phyloP scores from a whole-genome alignment of 2,329 filamentous ascomycete species.

The Chalara sp. region DNA sequence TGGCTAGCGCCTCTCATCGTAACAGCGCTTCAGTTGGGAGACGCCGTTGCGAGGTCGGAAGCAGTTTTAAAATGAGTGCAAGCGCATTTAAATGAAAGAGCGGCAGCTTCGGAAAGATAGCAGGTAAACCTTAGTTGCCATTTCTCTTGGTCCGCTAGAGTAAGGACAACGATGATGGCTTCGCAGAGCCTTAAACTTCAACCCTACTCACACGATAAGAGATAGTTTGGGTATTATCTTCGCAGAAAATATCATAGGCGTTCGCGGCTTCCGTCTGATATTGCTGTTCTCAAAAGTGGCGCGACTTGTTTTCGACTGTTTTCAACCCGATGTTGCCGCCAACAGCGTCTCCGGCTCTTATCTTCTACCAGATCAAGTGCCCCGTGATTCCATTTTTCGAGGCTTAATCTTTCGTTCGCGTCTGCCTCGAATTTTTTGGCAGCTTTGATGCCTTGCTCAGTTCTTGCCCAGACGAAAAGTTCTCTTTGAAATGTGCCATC shows the following conservation, averaged over 20 bases:
- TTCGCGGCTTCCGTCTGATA: background rate
- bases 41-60: no score
- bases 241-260: background rate
- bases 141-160: no score
- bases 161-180: no score
- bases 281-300: conserved; percentile 53
- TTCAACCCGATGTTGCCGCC: conserved; percentile 58
- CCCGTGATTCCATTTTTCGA: conserved; percentile 48
- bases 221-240: no score
- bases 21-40: no score
- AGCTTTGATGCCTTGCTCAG: conserved; percentile 39
- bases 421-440: conserved; percentile 46
- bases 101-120: no score
- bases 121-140: no score
- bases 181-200: no score
- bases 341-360: conserved; percentile 48
- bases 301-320: conserved; percentile 64
- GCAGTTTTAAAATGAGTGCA: no score
- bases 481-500: conserved; percentile 56
- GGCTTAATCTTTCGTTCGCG: conserved; percentile 41
- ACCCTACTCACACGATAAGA: no score
- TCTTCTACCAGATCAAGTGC: conserved; percentile 35
- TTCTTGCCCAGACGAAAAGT: conserved; percentile 59
- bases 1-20: no score
- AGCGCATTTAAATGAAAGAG: no score